Evolutionary conservation across 768 basidiomycete genomes (phyloP).

Genomic region (Mrakia blollopis): DNA sequence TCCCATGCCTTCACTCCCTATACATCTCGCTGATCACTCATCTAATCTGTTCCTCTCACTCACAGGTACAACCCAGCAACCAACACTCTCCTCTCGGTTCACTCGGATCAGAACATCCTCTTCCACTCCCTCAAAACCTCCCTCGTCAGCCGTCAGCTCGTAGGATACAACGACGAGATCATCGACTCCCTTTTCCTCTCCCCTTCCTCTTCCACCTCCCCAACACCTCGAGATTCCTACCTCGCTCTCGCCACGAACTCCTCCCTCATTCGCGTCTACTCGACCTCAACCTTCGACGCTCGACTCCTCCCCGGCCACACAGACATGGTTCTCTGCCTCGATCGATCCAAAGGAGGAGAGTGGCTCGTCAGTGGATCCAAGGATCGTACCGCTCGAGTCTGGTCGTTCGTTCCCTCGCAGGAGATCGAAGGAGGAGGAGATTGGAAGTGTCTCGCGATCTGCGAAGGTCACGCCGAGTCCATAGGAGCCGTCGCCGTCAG

Average conservation of each 20-base stretch:
- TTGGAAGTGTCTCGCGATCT: conserved; percentile 75
- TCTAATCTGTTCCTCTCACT: conserved; percentile 19
- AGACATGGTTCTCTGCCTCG: conserved; percentile 85
- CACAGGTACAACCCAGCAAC: conserved; percentile 63
- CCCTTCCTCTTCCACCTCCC: conserved; percentile 39
- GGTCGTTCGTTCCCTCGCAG: conserved; percentile 51
- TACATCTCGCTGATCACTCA: conserved; percentile 20
- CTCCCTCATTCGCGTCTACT: conserved; percentile 85
- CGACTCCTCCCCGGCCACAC: conserved; percentile 81
- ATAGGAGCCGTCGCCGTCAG: conserved; percentile 84
- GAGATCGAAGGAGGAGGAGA: conserved; percentile 40
- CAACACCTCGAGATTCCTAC: conserved; percentile 55
- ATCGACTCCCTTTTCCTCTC: conserved; percentile 80
- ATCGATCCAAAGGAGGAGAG: conserved; percentile 60
- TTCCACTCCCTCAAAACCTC: conserved; percentile 73
- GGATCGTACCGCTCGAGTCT: conserved; percentile 79
- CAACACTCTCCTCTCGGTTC: conserved; percentile 70
- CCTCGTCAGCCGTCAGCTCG: conserved; percentile 67
- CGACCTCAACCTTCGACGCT: conserved; percentile 67
- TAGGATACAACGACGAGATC: conserved; percentile 98
- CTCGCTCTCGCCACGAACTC: conserved; percentile 97
- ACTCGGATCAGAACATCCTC: conserved; percentile 94
- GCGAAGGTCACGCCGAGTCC: conserved; percentile 91
- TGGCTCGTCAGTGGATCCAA: conserved; percentile 88
- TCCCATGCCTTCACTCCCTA: no score